Evolutionary conservation across 768 basidiomycete genomes (phyloP), one percentile per base, ranked within the genome.

Genomic region (Suillus subalutaceus): DNA sequence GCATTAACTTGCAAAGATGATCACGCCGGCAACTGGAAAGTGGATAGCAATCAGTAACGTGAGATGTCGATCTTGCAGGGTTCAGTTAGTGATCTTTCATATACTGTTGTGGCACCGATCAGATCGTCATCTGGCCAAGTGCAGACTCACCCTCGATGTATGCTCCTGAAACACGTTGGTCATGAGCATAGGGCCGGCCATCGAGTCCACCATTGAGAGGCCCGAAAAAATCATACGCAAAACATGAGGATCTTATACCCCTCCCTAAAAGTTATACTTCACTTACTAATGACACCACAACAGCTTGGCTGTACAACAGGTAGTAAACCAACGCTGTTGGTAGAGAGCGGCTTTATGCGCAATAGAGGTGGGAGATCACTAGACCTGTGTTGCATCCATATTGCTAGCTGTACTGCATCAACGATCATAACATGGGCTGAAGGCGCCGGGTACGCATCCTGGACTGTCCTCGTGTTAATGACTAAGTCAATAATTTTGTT

Each of bases 51-150:
- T 63, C 41, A 43, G 30, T 32, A 16, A 40, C 26, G 23, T 9
- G 1, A 41, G 23, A 15, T 8, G 4, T 15, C 18, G 35, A 16
- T 23, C 15, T 53, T 40, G 58, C 9, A 41, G 38, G 32, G 41
- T 38, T 6, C 53, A 35, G 23, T 37, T 13, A n/a, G 18, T 18
- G 20, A 53, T 61, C 65, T 65, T 65, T 65, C 61, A 35, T 35
- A 23, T 37, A 63, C 65, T 65, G 59, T 48, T 20, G 30, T 13
- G n/a, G 40, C 9, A 10, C 20, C 57, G 32, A 41, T 38, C 32
- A 58, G n/a, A 41, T 58, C 6, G 15, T 26, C 23, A 13, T 26
- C 38, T 0, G 4, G 10, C 9, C 4, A 64, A 38, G 40, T 41
- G 43, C 9, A 20, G 43, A 46, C 37, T 32, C 55, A 65, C 65